A percentile compares a stretch with the other conserved stretches of the same genome.
Conservation (phyloP, 176 grass and related monocot genomes). For the Alopecurus myosuroides region DNA sequence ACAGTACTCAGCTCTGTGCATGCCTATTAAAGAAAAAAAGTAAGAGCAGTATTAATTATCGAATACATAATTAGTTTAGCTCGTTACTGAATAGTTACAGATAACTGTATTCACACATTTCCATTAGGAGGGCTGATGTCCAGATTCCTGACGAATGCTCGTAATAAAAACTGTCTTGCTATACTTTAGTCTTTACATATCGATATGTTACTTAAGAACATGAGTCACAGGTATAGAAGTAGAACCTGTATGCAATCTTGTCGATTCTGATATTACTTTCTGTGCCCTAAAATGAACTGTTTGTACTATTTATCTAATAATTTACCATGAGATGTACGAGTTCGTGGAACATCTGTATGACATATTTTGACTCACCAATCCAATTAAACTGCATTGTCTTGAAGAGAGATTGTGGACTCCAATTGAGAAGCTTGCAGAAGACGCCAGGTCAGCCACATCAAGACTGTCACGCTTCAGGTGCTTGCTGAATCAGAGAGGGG, state of each 20-base stretch:
- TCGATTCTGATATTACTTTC: constrained; percentile 6
- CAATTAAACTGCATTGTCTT: constrained; percentile 33
- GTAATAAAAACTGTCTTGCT: background rate
- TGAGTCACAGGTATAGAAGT: constrained; percentile 10
- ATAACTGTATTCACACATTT: background rate
- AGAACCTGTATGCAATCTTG: background rate
- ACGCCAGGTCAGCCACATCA: constrained; percentile 50
- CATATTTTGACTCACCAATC: constrained; percentile 33
- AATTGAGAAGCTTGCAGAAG: constrained; percentile 51
- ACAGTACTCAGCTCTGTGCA: background rate
- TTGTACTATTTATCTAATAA: constrained; percentile 4
- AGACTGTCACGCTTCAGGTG: constrained; percentile 91
- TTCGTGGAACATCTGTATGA: background rate
- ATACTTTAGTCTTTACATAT: background rate
- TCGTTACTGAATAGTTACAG: constrained; percentile 4
- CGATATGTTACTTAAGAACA: constrained; percentile 18
- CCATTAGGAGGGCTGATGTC: background rate
- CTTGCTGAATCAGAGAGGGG: constrained; percentile 84
- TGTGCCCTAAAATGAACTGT: background rate
- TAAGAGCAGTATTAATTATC: background rate
- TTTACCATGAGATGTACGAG: constrained; percentile 8
- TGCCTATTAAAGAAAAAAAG: background rate
- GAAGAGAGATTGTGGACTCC: constrained; percentile 84
- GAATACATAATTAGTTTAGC: background rate
- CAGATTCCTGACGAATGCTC: background rate